Evolutionary conservation across 2,329 filamentous ascomycete species (phyloP).

Genomic region (Tricladium varicosporioides): DNA sequence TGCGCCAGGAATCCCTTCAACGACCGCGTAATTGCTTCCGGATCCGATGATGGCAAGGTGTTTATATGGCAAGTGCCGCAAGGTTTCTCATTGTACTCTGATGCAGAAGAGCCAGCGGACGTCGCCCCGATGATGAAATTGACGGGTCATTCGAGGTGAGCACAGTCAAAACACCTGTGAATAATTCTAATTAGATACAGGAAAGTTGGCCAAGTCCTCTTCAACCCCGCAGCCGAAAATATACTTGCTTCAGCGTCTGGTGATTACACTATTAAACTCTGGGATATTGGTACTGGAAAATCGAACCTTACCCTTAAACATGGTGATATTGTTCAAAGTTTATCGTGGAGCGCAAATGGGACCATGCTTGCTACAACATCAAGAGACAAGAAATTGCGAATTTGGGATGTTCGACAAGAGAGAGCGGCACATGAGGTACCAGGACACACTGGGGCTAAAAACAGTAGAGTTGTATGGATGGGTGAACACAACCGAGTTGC

Average conservation of each 20-base stretch:
- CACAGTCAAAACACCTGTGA: not conserved
- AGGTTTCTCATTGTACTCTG: conserved; percentile 78
- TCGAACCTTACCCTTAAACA: conserved; percentile 76
- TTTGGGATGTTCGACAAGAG: conserved; percentile 97
- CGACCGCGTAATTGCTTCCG: conserved; percentile 87
- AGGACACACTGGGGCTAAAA: conserved; percentile 93
- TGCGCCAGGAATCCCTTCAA: conserved; percentile 84
- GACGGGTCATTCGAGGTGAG: conserved; percentile 78
- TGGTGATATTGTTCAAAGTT: conserved; percentile 87
- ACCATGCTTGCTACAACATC: conserved; percentile 87
- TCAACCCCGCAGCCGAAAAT: conserved; percentile 95
- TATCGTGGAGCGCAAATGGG: conserved; percentile 93
- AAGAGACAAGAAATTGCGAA: conserved; percentile 94
- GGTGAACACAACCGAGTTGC: conserved; percentile 95
- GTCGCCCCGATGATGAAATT: conserved; percentile 80
- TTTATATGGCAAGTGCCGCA: conserved; percentile 95
- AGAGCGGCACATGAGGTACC: conserved; percentile 78
- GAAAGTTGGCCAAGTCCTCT: conserved; percentile 96
- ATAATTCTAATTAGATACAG: conserved; percentile 46
- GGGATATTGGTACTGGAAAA: conserved; percentile 83
- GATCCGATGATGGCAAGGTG: conserved; percentile 94
- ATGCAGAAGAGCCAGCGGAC: conserved; percentile 80
- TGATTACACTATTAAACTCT: conserved; percentile 92
- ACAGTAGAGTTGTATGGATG: conserved; percentile 95
- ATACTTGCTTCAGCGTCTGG: conserved; percentile 93